Conservation (phyloP, 2,329 filamentous ascomycete species). For the Neobulgaria alba region DNA sequence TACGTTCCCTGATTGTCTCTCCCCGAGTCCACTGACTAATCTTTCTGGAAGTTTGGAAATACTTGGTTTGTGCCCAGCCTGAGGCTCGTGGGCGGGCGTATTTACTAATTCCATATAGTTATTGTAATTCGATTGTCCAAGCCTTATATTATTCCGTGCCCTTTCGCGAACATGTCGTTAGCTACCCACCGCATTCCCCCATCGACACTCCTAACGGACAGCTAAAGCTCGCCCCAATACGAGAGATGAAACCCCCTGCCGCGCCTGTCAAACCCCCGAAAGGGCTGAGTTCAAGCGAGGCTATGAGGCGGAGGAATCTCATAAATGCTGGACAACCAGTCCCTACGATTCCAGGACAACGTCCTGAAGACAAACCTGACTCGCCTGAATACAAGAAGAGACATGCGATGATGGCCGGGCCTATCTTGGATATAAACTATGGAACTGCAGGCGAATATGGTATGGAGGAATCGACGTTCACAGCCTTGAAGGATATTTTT, state of each 20-base stretch:
- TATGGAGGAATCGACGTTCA: slow-evolving; percentile 93
- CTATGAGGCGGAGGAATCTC: slow-evolving; percentile 46
- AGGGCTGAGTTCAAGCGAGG: slow-evolving; percentile 45
- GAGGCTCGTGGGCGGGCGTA: slow-evolving; percentile 3
- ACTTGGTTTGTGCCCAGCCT: slow-evolving; percentile 61
- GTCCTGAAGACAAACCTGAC: slow-evolving; percentile 88
- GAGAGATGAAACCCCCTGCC: slow-evolving; percentile 4
- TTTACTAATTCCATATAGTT: slow-evolving; percentile 48
- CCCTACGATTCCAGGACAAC: slow-evolving; percentile 38
- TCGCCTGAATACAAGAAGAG: slow-evolving; percentile 98
- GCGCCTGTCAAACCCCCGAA: slow-evolving; percentile 31
- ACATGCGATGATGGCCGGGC: slow-evolving; percentile 78
- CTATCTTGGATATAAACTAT: slow-evolving; percentile 74
- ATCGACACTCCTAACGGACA: slow-evolving; percentile 58
- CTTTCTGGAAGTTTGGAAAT: slow-evolving; percentile 70
- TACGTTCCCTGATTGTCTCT: slow-evolving; percentile 39
- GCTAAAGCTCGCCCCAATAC: slow-evolving; percentile 48
- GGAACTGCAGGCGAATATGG: slow-evolving; percentile 75
- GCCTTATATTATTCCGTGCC: slow-evolving; percentile 91
- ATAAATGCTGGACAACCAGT: slow-evolving; percentile 46
- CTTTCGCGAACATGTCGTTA: slow-evolving; percentile 90
- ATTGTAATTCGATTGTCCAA: slow-evolving; percentile 97
- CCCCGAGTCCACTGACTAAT: slow-evolving; percentile 15
- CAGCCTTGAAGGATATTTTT: slow-evolving; percentile 92
- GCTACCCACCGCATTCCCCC: slow-evolving; percentile 69